Conservation (phyloP, 2,329 filamentous ascomycete species). For the Fusarium sp. region DNA sequence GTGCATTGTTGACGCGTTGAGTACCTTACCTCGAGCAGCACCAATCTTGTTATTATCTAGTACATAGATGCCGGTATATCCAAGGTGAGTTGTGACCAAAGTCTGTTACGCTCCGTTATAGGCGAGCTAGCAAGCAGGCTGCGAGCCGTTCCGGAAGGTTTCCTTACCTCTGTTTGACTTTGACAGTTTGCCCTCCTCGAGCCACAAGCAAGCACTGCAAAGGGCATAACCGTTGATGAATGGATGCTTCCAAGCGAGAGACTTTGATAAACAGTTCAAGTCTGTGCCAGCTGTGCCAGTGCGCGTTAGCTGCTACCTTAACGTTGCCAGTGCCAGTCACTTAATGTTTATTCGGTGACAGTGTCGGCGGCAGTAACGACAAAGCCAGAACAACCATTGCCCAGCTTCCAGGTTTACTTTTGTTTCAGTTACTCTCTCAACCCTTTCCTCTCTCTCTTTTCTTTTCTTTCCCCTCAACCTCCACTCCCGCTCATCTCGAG, state of each 20-base stretch:
- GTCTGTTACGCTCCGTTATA: background rate
- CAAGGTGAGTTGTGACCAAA: background rate
- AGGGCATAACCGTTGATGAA: background rate
- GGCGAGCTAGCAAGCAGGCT: background rate
- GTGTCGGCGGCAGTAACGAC: background rate
- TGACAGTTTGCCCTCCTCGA: background rate
- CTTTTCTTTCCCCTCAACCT: background rate
- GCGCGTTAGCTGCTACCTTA: background rate
- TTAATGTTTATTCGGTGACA: background rate
- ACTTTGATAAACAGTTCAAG: background rate
- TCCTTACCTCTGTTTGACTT: background rate
- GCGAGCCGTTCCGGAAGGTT: background rate
- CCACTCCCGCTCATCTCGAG: background rate
- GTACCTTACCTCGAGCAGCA: background rate
- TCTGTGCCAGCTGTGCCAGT: slow-evolving; percentile 3
- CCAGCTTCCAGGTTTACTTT: background rate
- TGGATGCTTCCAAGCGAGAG: background rate
- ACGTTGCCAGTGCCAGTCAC: background rate
- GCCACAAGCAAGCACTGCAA: slow-evolving; percentile 5
- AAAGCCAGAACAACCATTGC: background rate
- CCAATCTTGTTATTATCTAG: background rate
- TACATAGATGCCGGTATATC: background rate
- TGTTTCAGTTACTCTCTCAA: background rate
- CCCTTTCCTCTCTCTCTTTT: background rate
- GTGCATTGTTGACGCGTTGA: slow-evolving; percentile 1